Evolutionary conservation across 495 filamentous ascomycete genomes (phyloP), one percentile per base, ranked within the genome.

Genomic region (Polyplosphaeria fusca): DNA sequence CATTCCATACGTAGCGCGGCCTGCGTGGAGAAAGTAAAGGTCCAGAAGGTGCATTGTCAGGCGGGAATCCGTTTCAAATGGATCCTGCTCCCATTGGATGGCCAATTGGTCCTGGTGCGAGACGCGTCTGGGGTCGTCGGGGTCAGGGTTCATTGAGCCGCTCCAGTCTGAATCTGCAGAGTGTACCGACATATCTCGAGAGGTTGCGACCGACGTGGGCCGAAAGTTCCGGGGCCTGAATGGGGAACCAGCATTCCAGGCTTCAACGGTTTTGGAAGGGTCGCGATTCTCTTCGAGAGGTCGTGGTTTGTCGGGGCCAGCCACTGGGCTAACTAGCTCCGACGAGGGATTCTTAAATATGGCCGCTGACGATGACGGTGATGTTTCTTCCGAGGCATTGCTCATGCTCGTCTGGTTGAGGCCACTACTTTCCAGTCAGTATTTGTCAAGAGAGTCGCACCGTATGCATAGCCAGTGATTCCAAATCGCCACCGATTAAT

Each of bases 1-100:
- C 61, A 86, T 75, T 58, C 73, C 75, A 63, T 80, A 81, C 49
- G 77, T 65, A 5, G 73, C 72, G 45, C 75, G 73, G 45, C 83
- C 81, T 22, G 80, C 65, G 48, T 77, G 73, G 22, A 67, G 71
- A 52, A 84, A 82, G 65, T 79, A 85, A 14, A 75, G 64, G 44
- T 81, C 77, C n/a, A 82, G 58, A 24, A 83, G 73, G 55, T 82
- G 73, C 7, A 70, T 53, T 4, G 75, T 74, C 32, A 72, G 51
- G 46, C 77, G 55, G 1, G 66, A 54, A 55, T 74, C 64, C n/a
- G 63, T 54, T 27, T 65, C 77, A 64, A 81, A 86, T 51, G 84
- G 81, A 64, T 90, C 84, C 52, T 77, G 70, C 54, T 82, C 77
- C 85, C 82, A 86, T 50, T 80, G 77, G 71, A 47, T 65, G 52